These are phyloP conservation scores for Pseudozyma tsukubaensis DNA, from an alignment of 1,284 basidiomycete species.

Conservation along the genomic window DNA sequence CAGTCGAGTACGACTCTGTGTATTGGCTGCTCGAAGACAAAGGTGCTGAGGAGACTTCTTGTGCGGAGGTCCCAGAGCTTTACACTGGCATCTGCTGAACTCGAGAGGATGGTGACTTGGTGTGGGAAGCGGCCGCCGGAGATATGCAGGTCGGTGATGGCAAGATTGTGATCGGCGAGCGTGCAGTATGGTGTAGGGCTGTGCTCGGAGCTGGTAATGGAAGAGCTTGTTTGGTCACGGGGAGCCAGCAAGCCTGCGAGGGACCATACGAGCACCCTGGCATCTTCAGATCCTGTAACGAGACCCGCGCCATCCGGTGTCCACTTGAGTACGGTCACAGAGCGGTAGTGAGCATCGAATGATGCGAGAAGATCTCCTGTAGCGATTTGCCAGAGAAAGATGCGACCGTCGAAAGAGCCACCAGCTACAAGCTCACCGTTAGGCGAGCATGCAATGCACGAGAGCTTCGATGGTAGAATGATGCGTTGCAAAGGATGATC, in stretches of 20 bases:
- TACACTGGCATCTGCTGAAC: constrained; percentile 88
- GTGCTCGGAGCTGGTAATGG: constrained; percentile 51
- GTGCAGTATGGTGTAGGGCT: constrained; percentile 80
- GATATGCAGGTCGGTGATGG: constrained; percentile 83
- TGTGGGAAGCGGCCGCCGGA: constrained; percentile 81
- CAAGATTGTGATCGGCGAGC: constrained; percentile 89
- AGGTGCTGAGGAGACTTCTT: constrained; percentile 82
- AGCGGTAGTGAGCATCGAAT: constrained; percentile 95
- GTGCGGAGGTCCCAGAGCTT: constrained; percentile 90
- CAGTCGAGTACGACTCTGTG: constrained; percentile 80
- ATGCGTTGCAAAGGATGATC: constrained; percentile 76
- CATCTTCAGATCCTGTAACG: constrained; percentile 88
- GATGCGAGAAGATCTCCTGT: constrained; percentile 88
- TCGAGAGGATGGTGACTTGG: constrained; percentile 80
- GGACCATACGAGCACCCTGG: constrained; percentile 87
- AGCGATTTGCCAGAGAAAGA: constrained; percentile 94
- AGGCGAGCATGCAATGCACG: constrained; percentile 80
- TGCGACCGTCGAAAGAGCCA: constrained; percentile 85
- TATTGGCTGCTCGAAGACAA: constrained; percentile 80
- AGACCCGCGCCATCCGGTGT: constrained; percentile 83
- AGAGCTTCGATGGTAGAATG: constrained; percentile 87
- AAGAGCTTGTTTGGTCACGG: constrained; percentile 49
- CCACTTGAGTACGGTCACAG: constrained; percentile 84
- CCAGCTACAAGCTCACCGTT: constrained; percentile 83
- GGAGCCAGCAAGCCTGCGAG: constrained; percentile 78